Conservation (phyloP, 2,329 filamentous ascomycete species). For the Sporothrix mexicana region DNA sequence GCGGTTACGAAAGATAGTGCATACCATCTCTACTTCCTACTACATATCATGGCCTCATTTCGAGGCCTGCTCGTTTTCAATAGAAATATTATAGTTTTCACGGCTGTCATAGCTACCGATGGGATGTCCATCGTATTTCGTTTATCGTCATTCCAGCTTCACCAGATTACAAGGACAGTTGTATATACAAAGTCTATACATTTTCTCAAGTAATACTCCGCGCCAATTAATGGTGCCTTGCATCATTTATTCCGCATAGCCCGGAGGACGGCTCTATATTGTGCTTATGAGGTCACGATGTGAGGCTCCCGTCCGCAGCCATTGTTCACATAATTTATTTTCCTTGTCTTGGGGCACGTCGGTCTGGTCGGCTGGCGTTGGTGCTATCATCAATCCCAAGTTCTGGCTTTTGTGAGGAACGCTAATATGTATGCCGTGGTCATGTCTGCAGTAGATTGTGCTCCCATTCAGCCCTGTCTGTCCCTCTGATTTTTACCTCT, state of each 20-base stretch:
- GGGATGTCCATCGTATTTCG: too few species aligned
- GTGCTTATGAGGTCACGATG: conserved; percentile 9
- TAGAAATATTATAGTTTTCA: too few species aligned
- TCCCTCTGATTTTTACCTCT: too few species aligned
- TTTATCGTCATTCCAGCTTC: too few species aligned
- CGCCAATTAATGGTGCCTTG: neutral
- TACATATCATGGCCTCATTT: too few species aligned
- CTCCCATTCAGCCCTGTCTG: neutral
- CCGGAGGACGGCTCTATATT: neutral
- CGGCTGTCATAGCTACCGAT: too few species aligned
- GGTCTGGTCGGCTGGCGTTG: too few species aligned
- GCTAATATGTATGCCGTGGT: neutral
- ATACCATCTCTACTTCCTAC: too few species aligned
- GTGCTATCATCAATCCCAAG: neutral
- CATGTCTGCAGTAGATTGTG: conserved; percentile 10
- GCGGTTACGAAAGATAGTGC: too few species aligned
- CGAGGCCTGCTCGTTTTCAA: too few species aligned
- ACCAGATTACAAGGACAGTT: too few species aligned
- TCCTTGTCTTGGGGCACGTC: neutral
- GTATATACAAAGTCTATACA: neutral
- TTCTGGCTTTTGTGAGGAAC: too few species aligned
- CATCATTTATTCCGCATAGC: neutral
- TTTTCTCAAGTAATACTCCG: neutral
- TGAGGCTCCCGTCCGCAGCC: neutral
- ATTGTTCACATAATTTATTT: neutral